Base-by-base conservation (phyloP, 257 asterid species). In the Plantago major region DNA sequence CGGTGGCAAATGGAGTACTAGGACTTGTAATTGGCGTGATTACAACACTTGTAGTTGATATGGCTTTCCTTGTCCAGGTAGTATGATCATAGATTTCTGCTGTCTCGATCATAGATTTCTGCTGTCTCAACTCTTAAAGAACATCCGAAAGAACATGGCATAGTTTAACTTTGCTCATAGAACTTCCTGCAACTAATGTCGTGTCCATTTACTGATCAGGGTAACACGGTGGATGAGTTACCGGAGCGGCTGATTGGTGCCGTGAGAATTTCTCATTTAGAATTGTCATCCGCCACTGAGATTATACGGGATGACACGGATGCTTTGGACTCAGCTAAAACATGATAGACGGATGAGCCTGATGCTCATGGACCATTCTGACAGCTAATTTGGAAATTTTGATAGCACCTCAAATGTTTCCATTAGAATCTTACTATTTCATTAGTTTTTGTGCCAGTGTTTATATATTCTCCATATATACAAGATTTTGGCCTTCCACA, bases 1-100 rank as follows among this genome's bases (percentile, higher is more conserved):
- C 99, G 46, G 99, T 86, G 61, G 97, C 97, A 68, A 92, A 89
- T 73, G 99, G 99, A 73, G 99, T 92, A 59, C 75, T 93, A 76
- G 99, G 99, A 60, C 96, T 93, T 68, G 99, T 93, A 58, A 58
- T 87, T 73, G 99, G 99, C 6, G 95, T 90, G 50, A 81, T 93
- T 46, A 87, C 99, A 8, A 4, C 96, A 18, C 94, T 90, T 64
- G 99, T 89, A 30, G 95, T 93, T 47, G 99, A 93, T 74, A 89
- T 93, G 97, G 99, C 99, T 63, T 93, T 93, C 76, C 93, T 90
- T 74, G 95, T 93, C 58, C 99, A 89, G 97, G 99, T 93, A 26
- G 11, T 16, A 12, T 49, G n/a, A 18, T 10, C 14, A 51, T 10
- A 10, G 56, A 28, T 1, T 18, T 9, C 33, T 16, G 13, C 22